Evolutionary conservation across 176 grass and related monocot genomes (phyloP), one percentile per base, ranked within the genome.

Genomic region (Aegilops speltoides): DNA sequence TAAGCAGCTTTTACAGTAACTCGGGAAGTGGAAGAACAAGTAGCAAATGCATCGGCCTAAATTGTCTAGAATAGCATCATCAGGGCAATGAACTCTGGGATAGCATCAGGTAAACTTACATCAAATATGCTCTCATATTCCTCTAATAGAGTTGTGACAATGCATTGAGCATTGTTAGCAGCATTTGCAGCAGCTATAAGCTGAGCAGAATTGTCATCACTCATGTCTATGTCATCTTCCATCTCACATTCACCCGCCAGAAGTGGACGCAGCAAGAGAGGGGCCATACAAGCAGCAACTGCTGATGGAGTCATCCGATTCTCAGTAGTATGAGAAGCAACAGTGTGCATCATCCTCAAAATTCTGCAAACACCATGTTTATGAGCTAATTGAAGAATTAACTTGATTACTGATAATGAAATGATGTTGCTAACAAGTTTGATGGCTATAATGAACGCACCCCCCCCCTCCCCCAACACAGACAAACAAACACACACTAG

Each of bases 241-340:
- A 99, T 93, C 79, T 99, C 97, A 64, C 97, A 99, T 91, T 99
- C 97, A 87, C 97, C 97, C 66, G 97, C 97, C 66, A 99, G 92
- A 93, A 99, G 97, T 29, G 97, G 94, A 9, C 94, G 91, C 25
- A 99, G 43, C 87, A 99, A 88, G 61, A 99, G 97, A 66, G 97
- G 97, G 34, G 97, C 97, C 97, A 99, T 99, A 86, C 97, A 99
- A 83, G 94, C 92, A 79, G 94, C 94, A 96, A 99, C 94, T 76
- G 97, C 97, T 38, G 94, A 97, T 59, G 90, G 77, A 86, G 87
- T 97, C 97, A 99, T 99, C 87, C 94, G 82, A 81, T 99, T 99
- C 80, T 96, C 92, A 43, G 94, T 19, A 62, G 90, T 97, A 84
- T 97, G 91, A 82, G 90, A 94, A 62, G 97, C 84, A 86, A 99